Base-by-base conservation (phyloP, 1,284 basidiomycete species). In the Tetrapyrgos nigripes region DNA sequence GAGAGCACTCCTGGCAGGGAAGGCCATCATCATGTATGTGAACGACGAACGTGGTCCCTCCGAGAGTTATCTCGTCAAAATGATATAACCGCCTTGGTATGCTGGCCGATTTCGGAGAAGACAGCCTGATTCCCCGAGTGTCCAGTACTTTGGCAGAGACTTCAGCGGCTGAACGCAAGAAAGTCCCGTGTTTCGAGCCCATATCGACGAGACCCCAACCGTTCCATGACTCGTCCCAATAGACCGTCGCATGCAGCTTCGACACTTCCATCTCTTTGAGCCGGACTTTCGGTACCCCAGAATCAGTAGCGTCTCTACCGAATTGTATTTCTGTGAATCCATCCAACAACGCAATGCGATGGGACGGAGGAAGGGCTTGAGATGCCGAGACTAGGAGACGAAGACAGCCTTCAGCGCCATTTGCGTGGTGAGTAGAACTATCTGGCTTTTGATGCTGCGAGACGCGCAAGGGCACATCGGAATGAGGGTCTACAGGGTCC, bases 261-360 rank as follows among this genome's bases (percentile, higher is more conserved):
- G 90, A 92, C 9, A 92, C 89, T 62, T 84, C 82, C 86, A 93
- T 89, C 73, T 93, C 91, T 71, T 90, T 92, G 33, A 93, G 75
- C 47, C 91, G 84, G 53, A 93, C 78, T 46, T 85, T 80, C 13
- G 91, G 88, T 1, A 49, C 37, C 11, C 82, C 82, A 21, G 74
- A 62, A 2, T 80, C 75, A 2, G 83, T 76, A 28, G 79, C 69
- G 67, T 93, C 91, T 48, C 91, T 80, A 11, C 91, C 91, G 62
- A 93, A 78, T 63, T 91, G 87, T 5, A 86, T 76, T 69, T 91
- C 86, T 3, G 78, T 69, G 65, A 86, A 84, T 2, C 81, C 83
- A 65, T 91, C 89, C 43, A 89, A 69, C 50, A 89, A 76, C 26
- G 81, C 89, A 40, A 92, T 68, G 40, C 69, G 78, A 56, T 81